Evolutionary conservation across 2,329 filamentous ascomycete genomes (phyloP).

Genomic region (Cytospora leucostoma): DNA sequence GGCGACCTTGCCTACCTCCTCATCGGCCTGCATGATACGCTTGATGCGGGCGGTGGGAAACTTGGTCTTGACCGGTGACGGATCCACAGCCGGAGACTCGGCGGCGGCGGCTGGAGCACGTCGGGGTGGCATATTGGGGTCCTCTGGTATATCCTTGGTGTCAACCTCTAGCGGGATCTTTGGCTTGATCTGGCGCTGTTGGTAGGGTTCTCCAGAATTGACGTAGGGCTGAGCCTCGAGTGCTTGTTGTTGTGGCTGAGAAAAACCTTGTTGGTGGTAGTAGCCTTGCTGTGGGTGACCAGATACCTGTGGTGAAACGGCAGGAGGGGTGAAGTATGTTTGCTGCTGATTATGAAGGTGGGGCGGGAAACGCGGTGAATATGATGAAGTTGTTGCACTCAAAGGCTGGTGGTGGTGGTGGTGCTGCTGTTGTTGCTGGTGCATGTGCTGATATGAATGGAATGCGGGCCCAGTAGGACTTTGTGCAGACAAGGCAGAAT

Average conservation of each 20-base stretch:
- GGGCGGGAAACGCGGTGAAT: slow-evolving; percentile 24
- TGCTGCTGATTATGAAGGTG: slow-evolving; percentile 21
- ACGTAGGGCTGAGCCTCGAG: slow-evolving; percentile 15
- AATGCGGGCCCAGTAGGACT: slow-evolving; percentile 23
- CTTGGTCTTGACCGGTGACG: slow-evolving; percentile 83
- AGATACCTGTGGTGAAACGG: slow-evolving; percentile 6
- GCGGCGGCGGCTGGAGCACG: slow-evolving; percentile 38
- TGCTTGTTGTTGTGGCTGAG: slow-evolving; percentile 16
- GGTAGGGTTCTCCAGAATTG: slow-evolving; percentile 25
- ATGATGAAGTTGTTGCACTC: slow-evolving; percentile 17
- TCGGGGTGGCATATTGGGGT: slow-evolving; percentile 42
- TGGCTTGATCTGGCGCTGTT: slow-evolving; percentile 33
- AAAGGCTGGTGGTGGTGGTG: not conserved
- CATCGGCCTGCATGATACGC: slow-evolving; percentile 98
- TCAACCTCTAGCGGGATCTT: slow-evolving; percentile 31
- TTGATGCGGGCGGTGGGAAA: slow-evolving; percentile 98
- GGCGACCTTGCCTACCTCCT: slow-evolving; percentile 97
- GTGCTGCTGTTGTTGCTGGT: too few relatives aligned
- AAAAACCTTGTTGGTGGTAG: slow-evolving; percentile 19
- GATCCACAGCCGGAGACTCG: slow-evolving; percentile 49
- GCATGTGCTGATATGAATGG: slow-evolving; percentile 22
- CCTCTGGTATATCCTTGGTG: slow-evolving; percentile 28
- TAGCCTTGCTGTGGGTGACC: slow-evolving; percentile 17
- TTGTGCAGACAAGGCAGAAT: slow-evolving; percentile 25
- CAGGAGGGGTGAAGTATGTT: slow-evolving; percentile 13